Base-by-base conservation (phyloP, 208 protist genomes). In the Naegleria fowleri region DNA sequence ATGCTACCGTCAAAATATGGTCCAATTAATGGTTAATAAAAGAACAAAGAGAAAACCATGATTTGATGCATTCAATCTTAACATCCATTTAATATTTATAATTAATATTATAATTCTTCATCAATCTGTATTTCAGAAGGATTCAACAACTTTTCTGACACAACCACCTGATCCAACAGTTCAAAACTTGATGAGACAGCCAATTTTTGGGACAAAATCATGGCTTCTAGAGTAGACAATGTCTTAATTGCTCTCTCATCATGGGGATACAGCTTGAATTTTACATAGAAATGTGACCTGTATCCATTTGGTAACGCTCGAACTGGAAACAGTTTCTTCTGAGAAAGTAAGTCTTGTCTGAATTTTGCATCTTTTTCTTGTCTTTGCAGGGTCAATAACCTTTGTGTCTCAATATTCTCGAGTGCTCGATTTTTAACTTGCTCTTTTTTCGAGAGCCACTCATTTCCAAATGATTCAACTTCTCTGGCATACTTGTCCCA, bases 1-100 rank as follows among this genome's bases (percentile, higher is more conserved):
- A 87, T 87, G 13, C 40, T 16, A 87, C 84, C 11, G 84, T 87
- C 33, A 43, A 39, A 25, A 87, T 87, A 16, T 87, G 84, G 84
- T 4, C 19, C 1, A 29, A 67, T 67, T 67, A 67, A 67, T 7
- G 43, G n/a, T n/a, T n/a, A n/a, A n/a, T n/a, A n/a, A n/a, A n/a
- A n/a, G n/a, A n/a, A n/a, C n/a, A n/a, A n/a, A n/a, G n/a, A n/a
- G n/a, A n/a, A n/a, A n/a, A n/a, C n/a, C n/a, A n/a, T n/a, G n/a
- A n/a, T n/a, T n/a, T n/a, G n/a, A n/a, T n/a, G n/a, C n/a, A n/a
- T n/a, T n/a, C n/a, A n/a, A n/a, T n/a, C n/a, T n/a, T n/a, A n/a
- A n/a, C n/a, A n/a, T n/a, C n/a, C n/a, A n/a, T n/a, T n/a, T n/a
- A n/a, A n/a, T n/a, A n/a, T n/a, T n/a, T n/a, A n/a, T n/a, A n/a